Evolutionary conservation across 805 yeast species (phyloP).

Genomic region (Lipomyces oligophaga): DNA sequence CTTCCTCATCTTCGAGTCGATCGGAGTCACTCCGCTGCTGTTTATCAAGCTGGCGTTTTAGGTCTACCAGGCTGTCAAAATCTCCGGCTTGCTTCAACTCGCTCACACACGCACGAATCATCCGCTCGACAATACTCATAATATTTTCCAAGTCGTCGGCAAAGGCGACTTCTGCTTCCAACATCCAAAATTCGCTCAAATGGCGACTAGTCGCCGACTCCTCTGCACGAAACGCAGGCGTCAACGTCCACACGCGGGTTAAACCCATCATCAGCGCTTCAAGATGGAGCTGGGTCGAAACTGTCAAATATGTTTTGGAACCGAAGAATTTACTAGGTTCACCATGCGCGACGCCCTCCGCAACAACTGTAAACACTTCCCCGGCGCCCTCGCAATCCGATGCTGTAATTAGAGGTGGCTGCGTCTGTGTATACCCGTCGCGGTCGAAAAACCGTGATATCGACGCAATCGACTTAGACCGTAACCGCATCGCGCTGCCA

Average conservation of each 20-base stretch:
- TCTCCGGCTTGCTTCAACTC: constrained; percentile 7
- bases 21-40: constrained; percentile 3
- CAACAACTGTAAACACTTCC: constrained; percentile 62
- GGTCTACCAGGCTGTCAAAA: constrained; percentile 5
- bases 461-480: constrained; percentile 61
- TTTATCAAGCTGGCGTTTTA: constrained; percentile 8
- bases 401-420: constrained; percentile 82
- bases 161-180: constrained; percentile 85
- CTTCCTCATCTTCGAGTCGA: constrained; percentile 17
- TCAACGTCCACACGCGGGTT: constrained; percentile 77
- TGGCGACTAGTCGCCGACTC: constrained; percentile 87
- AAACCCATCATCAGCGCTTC: constrained; percentile 75
- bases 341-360: background rate
- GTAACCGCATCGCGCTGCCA: constrained; percentile 62
- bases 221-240: constrained; percentile 95
- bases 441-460: constrained; percentile 53
- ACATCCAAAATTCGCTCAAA: constrained; percentile 94
- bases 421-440: constrained; percentile 61
- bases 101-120: constrained; percentile 54
- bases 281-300: constrained; percentile 85
- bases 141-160: constrained; percentile 53
- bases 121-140: constrained; percentile 61
- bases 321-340: constrained; percentile 59
- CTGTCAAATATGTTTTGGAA: constrained; percentile 69
- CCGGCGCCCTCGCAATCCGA: constrained; percentile 99